These are phyloP conservation scores for Solanum rostratum DNA, from an alignment of 257 asterid species.

Conservation along the genomic window DNA sequence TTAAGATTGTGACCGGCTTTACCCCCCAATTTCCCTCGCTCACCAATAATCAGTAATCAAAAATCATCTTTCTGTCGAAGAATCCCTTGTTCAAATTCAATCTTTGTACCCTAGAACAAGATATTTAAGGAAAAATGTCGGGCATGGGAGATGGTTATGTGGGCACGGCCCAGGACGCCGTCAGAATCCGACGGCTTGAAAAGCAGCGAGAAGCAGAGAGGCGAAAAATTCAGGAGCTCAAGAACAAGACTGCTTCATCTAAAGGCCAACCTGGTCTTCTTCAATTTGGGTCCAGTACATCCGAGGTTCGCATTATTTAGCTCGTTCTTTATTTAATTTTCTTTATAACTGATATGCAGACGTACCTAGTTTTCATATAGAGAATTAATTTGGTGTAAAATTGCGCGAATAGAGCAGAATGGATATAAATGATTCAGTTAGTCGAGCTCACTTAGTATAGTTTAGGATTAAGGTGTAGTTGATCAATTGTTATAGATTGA, in stretches of 20 bases:
- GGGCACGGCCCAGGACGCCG: slow-evolving; percentile 95
- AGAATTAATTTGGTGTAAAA: neutral
- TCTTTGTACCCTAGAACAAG: neutral
- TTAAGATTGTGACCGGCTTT: neutral
- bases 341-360: neutral
- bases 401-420: neutral
- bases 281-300: slow-evolving; percentile 93
- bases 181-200: slow-evolving; percentile 89
- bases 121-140: slow-evolving; percentile 43
- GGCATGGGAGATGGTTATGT: slow-evolving; percentile 99
- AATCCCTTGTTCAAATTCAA: neutral
- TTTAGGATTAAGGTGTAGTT: neutral
- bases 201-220: slow-evolving; percentile 99
- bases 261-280: slow-evolving; percentile 88
- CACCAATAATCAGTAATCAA: neutral
- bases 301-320: slow-evolving; percentile 46
- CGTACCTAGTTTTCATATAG: neutral
- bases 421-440: neutral
- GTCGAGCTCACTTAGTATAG: neutral
- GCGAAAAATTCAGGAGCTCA: slow-evolving; percentile 87
- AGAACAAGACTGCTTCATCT: slow-evolving; percentile 77
- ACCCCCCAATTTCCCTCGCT: neutral
- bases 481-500: neutral
- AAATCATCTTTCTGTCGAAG: neutral
- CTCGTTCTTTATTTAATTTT: neutral